These are phyloP conservation scores for Globisporangium abappressorium DNA, from an alignment of 352 stramenopile species.

Conservation along the genomic window DNA sequence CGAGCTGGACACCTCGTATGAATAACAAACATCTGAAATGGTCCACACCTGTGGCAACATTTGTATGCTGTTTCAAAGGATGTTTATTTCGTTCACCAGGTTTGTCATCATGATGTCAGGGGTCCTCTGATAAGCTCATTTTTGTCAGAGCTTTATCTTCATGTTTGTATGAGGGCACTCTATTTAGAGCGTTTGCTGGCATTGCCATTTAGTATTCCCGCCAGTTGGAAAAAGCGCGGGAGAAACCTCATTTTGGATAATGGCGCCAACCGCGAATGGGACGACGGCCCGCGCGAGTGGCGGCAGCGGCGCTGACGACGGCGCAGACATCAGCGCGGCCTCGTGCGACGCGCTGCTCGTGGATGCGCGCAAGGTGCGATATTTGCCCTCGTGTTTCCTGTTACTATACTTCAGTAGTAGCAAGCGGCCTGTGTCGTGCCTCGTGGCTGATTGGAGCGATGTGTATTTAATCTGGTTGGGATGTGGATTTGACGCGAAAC, in stretches of 20 bases:
- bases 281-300: background rate
- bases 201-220: background rate
- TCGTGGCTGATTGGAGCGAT: background rate
- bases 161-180: constrained; percentile 4
- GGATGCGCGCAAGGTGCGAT: constrained; percentile 35
- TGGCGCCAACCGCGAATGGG: constrained; percentile 1
- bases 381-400: background rate
- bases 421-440: background rate
- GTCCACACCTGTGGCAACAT: background rate
- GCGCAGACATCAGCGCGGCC: background rate
- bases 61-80: constrained; percentile 2
- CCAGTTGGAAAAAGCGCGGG: constrained; percentile 5
- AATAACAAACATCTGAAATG: too few species aligned
- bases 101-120: too few species aligned
- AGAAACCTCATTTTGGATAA: background rate
- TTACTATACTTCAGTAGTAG: background rate
- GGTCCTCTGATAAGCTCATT: background rate
- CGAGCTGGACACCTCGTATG: too few species aligned
- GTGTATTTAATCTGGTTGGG: background rate
- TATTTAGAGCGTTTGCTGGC: constrained; percentile 1
- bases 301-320: background rate
- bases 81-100: background rate
- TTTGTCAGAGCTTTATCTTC: background rate
- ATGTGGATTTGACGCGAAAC: background rate
- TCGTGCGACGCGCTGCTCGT: constrained; percentile 30